Base-by-base conservation (phyloP, 495 filamentous ascomycete species). In the Parmelia sp. region DNA sequence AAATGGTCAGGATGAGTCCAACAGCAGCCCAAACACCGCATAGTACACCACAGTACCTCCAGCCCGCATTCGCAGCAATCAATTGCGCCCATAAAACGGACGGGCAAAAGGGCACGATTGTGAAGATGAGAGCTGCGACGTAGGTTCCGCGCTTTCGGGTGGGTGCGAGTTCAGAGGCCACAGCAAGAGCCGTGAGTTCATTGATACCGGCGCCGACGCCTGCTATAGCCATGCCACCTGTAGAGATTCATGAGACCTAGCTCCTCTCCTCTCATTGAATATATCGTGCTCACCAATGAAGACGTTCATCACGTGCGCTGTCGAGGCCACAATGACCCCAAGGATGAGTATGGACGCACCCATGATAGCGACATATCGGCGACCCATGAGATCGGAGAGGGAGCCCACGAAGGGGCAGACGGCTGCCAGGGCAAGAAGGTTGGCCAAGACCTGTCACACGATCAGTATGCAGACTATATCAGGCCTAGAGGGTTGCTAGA, bases 331-430 rank as follows among this genome's bases (percentile, higher is more conserved):
- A 39, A 88, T 83, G 75, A 86, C 85, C n/a, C 86, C 88, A 39
- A 89, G 57, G 49, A 86, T 79, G 61, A 90, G 75, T 35, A 87
- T 79, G 12, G 71, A 55, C 15, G 79, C 81, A 2, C 88, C 88
- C 23, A 80, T 70, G 39, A 90, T 76, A 31, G 87, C 87, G 27
- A 90, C 84, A 70, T 81, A 86, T 62, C 87, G 82, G 64, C 88
- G 83, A 39, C 88, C 88, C 55, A 88, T 71, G 11, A 90, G 71
- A 76, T 90, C 88, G 8, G 88, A 90, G 1, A 90, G 68, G 27
- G 83, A 83, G 7, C 88, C 88, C 31, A 90, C 87, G 63, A 90
- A 90, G 12, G 88, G 88, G 60, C 86, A 88, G 15, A 90, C 81
- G 56, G 82, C 84, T 5, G 88, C 86, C 3, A 88, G 80, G 47